phyloP scores from a whole-genome alignment of 805 yeast genomes.

The Pichia thaimueangensis region DNA sequence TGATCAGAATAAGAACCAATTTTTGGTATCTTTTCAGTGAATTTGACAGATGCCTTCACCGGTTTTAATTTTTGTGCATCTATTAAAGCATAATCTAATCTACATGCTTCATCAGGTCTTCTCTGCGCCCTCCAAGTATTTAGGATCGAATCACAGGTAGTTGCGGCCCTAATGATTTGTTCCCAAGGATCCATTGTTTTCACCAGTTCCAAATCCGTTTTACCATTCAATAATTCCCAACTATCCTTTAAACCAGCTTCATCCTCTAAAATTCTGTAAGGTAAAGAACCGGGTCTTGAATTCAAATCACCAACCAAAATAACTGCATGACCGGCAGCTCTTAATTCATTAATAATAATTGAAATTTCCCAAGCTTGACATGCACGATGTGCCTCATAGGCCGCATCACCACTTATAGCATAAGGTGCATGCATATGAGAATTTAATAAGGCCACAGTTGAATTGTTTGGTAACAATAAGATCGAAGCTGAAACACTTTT shows the following conservation, averaged over 20 bases:
- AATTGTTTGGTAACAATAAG: conserved; percentile 45
- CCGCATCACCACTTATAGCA: conserved; percentile 73
- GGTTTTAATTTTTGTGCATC: conserved; percentile 51
- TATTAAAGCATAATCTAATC: conserved; percentile 84
- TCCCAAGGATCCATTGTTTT: conserved; percentile 43
- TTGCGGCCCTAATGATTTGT: conserved; percentile 70
- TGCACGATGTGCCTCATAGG: conserved; percentile 83
- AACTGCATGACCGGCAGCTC: conserved; percentile 73
- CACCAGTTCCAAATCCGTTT: conserved; percentile 35
- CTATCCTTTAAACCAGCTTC: conserved; percentile 71
- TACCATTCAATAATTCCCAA: conserved; percentile 68
- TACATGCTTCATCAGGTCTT: conserved; percentile 62
- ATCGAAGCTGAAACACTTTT: conserved; percentile 76
- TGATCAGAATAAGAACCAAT: conserved; percentile 87
- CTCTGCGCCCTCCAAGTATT: conserved; percentile 77
- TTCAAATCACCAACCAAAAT: conserved; percentile 92
- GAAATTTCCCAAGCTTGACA: conserved; percentile 97
- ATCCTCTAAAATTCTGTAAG: conserved; percentile 62
- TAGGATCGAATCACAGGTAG: conserved; percentile 81
- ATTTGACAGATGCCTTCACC: conserved; percentile 59
- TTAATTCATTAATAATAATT: conserved; percentile 52
- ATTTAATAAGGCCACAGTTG: conserved; percentile 67
- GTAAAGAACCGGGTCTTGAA: conserved; percentile 80
- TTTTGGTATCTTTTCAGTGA: conserved; percentile 60
- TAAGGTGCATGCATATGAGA: conserved; percentile 99